Percentiles rank a stretch among this genome's conserved stretches.
These are phyloP conservation scores for Amanita pallidorosea DNA, from an alignment of 768 basidiomycete genomes.

Conservation along the genomic window DNA sequence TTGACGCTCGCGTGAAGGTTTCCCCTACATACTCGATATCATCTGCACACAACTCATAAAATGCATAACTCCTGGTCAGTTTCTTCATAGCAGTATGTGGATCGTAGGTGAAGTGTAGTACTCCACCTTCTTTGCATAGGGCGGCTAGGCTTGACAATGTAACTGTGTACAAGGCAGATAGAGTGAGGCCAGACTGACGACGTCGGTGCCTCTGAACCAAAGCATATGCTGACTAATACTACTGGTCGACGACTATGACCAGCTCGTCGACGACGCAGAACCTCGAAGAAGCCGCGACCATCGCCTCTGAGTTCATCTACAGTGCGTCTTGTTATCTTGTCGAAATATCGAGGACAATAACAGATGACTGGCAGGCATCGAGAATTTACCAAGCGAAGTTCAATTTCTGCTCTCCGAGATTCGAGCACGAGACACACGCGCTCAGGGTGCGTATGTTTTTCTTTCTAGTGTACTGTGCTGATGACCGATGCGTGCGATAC, in stretches of 20 bases:
- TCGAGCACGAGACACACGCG: conserved; percentile 30
- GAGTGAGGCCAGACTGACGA: too few species aligned
- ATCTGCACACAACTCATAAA: too few species aligned
- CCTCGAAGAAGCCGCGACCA: conserved; percentile 41
- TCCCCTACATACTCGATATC: too few species aligned
- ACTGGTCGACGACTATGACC: background rate
- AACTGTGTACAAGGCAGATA: too few species aligned
- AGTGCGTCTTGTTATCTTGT: conserved; percentile 21
- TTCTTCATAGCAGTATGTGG: too few species aligned
- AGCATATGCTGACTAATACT: background rate
- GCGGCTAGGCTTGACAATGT: too few species aligned
- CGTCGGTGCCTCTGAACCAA: too few species aligned
- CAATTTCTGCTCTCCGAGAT: conserved; percentile 43
- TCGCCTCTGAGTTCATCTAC: conserved; percentile 47
- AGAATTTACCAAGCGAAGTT: conserved; percentile 45
- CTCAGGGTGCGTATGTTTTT: conserved; percentile 23
- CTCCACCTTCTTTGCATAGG: too few species aligned
- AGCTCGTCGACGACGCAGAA: conserved; percentile 17
- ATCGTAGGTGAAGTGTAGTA: too few species aligned
- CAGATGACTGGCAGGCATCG: conserved; percentile 25
- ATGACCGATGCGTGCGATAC: background rate
- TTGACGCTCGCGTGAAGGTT: too few species aligned
- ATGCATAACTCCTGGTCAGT: too few species aligned
- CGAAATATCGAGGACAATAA: conserved; percentile 1
- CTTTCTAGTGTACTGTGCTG: background rate